Evolutionary conservation across 2,329 filamentous ascomycete genomes (phyloP), one percentile per base, ranked within the genome.

Genomic region (Pseudogymnoascus sp.): DNA sequence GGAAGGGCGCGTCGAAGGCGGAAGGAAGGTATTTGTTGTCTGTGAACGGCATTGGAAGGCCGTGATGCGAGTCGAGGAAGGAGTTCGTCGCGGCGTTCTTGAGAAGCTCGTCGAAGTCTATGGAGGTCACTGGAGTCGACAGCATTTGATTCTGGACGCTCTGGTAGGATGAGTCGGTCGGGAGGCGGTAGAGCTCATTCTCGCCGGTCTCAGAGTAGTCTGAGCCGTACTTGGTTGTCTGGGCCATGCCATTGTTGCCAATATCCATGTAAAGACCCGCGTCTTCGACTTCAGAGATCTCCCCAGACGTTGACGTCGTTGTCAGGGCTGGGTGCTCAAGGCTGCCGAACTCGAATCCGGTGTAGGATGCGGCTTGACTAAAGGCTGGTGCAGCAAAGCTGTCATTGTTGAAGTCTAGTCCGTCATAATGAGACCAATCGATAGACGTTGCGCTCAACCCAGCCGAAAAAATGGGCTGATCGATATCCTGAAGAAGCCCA

Each of bases 271-370:
- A 73, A 22, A 75, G 74, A 24, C 76, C 72, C 60, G 81, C 81
- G 67, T 88, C 86, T 65, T 88, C 86, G 4, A 84, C 84, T 71
- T 88, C 85, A 8, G 85, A 88, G 7, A 88, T 85, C 65, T 89
- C 85, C 37, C 86, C 86, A 11, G 86, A 89, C 7, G 84, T 87
- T 8, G 84, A 85, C 1, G 82, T 83, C 60, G 79, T 79, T 65
- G 84, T 82, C 69, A 87, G 72, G 59, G 81, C 77, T 28, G 81
- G 78, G 66, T 81, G 82, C 70, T 84, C 82, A n/a, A 79, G 81
- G 66, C 78, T 81, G 68, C 74, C 78, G 66, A 80, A 83, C 61
- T 84, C 83, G 67, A 81, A 82, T 38, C 80, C 80, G 66, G 77
- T 79, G 70, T 82, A 83, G 69, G 81, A 80, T 26, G 78, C 74